These are phyloP conservation scores for Catunica adiposa DNA, from an alignment of 2,329 filamentous ascomycete genomes.

Conservation along the genomic window DNA sequence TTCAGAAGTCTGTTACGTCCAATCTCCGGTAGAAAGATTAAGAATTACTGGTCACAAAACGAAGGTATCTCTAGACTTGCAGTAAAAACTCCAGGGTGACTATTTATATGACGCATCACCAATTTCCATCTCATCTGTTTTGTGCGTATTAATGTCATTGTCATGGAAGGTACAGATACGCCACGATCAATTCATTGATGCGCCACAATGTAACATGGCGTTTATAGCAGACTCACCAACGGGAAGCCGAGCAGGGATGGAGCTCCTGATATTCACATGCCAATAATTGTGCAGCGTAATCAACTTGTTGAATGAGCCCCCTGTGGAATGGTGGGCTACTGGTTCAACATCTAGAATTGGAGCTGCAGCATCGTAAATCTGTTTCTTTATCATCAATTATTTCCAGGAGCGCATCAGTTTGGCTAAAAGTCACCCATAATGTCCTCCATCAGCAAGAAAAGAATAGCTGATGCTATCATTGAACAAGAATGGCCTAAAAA, in stretches of 20 bases:
- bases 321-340: neutral
- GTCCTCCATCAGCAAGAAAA: conserved; percentile 24
- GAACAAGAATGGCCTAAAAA: conserved; percentile 27
- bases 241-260: no score
- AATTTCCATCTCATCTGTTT: no score
- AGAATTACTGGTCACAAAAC: no score
- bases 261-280: neutral
- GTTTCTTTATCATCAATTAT: neutral
- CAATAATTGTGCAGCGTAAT: neutral
- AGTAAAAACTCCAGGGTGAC: no score
- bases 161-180: neutral
- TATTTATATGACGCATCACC: no score
- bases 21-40: no score
- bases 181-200: neutral
- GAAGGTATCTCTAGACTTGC: neutral
- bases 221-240: no score
- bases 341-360: neutral
- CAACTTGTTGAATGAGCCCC: neutral
- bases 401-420: no score
- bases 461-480: conserved; percentile 24
- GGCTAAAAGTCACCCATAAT: neutral
- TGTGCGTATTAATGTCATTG: neutral
- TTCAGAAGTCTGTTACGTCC: no score
- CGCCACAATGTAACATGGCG: no score
- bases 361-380: neutral